phyloP scores from a whole-genome alignment of 2,329 filamentous ascomycete species.

The Penicillium palitans region DNA sequence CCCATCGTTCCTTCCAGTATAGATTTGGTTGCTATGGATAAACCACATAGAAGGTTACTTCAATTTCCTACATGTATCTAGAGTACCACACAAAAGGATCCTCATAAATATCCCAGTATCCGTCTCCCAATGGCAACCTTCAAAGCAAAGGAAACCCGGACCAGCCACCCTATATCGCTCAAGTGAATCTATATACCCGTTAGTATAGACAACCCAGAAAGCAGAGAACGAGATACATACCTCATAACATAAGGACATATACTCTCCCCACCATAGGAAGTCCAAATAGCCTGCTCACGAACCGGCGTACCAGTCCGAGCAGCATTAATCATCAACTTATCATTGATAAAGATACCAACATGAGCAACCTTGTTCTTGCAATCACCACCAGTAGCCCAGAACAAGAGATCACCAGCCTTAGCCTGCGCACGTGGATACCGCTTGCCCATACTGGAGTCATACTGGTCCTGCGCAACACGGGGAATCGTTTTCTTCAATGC shows the following conservation, averaged over 20 bases:
- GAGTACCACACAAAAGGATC: too few species aligned
- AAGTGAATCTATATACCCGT: conserved; percentile 3
- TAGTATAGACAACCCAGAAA: neutral
- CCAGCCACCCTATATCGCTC: neutral
- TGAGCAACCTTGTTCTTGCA: conserved; percentile 24
- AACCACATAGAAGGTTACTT: neutral
- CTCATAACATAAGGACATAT: conserved; percentile 29
- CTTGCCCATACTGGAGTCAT: conserved; percentile 23
- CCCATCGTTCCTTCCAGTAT: neutral
- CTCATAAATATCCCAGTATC: neutral
- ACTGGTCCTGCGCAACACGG: conserved; percentile 28
- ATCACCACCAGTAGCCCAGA: conserved; percentile 25
- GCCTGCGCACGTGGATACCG: conserved; percentile 21
- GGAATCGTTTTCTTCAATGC: conserved; percentile 25
- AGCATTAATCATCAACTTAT: conserved; percentile 29
- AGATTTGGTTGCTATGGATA: too few species aligned
- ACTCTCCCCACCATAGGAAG: conserved; percentile 25
- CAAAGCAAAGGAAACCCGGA: neutral
- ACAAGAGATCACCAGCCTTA: conserved; percentile 27
- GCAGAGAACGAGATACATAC: conserved; percentile 11
- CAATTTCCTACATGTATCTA: neutral
- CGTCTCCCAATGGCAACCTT: neutral
- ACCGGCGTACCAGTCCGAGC: conserved; percentile 28
- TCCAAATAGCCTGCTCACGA: conserved; percentile 30
- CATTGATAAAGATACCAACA: conserved; percentile 27